A percentile compares a stretch with the other conserved stretches of the same genome.
phyloP scores from a whole-genome alignment of 148 eudicot species.

The Dysphania ambrosioides region DNA sequence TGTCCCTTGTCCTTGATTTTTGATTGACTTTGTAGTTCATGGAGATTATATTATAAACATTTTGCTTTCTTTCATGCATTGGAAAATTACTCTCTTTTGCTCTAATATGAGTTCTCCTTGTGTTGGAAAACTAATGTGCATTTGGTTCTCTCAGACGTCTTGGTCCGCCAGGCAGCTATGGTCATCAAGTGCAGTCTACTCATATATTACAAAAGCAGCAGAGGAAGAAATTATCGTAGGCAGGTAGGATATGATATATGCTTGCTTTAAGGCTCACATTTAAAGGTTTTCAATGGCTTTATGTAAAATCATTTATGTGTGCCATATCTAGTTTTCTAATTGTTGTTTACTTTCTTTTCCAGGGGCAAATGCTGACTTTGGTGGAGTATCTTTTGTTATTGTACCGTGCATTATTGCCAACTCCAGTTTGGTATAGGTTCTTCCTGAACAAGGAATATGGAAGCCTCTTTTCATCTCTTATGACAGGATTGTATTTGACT shows the following conservation, averaged over 20 bases:
- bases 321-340: constrained; percentile 1
- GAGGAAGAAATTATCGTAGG: constrained; percentile 81
- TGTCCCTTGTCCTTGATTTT: not conserved
- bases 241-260: constrained; percentile 48
- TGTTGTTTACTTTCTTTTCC: constrained; percentile 17
- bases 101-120: not conserved
- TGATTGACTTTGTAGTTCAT: not conserved
- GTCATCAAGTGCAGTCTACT: constrained; percentile 70
- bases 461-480: constrained; percentile 83
- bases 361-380: constrained; percentile 94
- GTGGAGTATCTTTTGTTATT: constrained; percentile 79
- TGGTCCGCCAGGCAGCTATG: constrained; percentile 93
- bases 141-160: constrained; percentile 55
- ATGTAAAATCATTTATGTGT: not conserved
- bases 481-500: constrained; percentile 85
- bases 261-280: not conserved
- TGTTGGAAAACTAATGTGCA: constrained; percentile 4
- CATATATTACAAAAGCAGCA: constrained; percentile 82
- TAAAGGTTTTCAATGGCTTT: not conserved
- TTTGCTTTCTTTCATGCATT: not conserved
- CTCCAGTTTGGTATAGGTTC: constrained; percentile 96
- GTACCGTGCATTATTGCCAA: constrained; percentile 87
- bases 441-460: constrained; percentile 95
- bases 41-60: not conserved
- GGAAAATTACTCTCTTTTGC: not conserved